These are phyloP conservation scores for Candida morakotiae DNA, from an alignment of 805 yeast genomes.

Conservation along the genomic window DNA sequence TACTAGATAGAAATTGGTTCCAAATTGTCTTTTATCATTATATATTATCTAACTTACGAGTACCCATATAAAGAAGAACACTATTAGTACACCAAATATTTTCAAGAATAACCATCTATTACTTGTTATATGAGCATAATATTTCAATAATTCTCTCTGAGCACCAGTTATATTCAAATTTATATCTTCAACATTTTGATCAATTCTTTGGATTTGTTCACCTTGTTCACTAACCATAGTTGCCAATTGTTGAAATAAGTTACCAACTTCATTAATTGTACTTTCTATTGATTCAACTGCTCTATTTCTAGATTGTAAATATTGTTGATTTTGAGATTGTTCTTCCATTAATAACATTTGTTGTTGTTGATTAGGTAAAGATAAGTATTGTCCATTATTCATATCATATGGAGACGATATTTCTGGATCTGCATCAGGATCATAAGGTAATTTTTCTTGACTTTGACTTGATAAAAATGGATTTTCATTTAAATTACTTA, in stretches of 20 bases:
- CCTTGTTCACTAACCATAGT: constrained; percentile 98
- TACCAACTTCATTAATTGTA: constrained; percentile 96
- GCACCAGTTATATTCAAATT: constrained; percentile 89
- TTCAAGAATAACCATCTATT: constrained; percentile 91
- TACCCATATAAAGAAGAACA: constrained; percentile 76
- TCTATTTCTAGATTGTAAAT: constrained; percentile 75
- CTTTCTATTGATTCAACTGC: constrained; percentile 96
- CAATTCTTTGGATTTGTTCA: constrained; percentile 92
- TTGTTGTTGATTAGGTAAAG: constrained; percentile 76
- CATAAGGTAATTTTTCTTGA: constrained; percentile 12
- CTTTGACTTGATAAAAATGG: constrained; percentile 23
- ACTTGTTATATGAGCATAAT: constrained; percentile 80
- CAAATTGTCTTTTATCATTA: too few species aligned
- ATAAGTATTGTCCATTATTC: constrained; percentile 45
- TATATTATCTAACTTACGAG: constrained; percentile 57
- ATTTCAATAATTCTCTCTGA: constrained; percentile 86
- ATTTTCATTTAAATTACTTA: constrained; percentile 24
- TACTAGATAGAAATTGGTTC: too few species aligned
- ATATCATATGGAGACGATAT: constrained; percentile 21
- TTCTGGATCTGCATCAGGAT: constrained; percentile 26
- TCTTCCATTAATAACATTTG: constrained; percentile 79
- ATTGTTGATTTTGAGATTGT: constrained; percentile 57
- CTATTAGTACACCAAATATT: constrained; percentile 80
- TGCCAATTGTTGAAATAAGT: constrained; percentile 88
- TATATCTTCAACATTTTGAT: constrained; percentile 91